Conservation (phyloP, 192 early-diverging fungal species). For the Backusella tuberculispora region DNA sequence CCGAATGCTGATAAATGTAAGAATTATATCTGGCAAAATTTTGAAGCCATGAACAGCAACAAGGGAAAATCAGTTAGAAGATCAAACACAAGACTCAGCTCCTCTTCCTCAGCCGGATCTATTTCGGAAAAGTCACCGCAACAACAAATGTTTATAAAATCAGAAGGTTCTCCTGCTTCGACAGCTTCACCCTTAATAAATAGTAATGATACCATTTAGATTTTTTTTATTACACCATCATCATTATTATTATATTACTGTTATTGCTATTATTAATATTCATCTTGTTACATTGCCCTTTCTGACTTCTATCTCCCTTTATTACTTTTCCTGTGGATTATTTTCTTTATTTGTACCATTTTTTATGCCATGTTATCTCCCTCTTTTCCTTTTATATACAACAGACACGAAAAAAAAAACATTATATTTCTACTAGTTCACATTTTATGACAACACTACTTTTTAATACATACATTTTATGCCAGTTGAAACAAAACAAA, state of each 20-base stretch:
- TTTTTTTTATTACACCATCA: background rate
- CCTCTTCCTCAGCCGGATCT: constrained; percentile 21
- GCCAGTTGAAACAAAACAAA: background rate
- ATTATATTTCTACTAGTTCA: background rate
- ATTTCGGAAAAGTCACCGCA: constrained; percentile 18
- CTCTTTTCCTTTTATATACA: background rate
- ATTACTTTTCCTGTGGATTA: background rate
- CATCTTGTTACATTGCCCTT: background rate
- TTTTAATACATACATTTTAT: constrained; percentile 5
- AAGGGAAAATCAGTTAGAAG: constrained; percentile 19
- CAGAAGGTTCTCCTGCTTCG: background rate
- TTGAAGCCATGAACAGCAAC: constrained; percentile 47
- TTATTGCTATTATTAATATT: background rate
- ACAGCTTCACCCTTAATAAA: background rate
- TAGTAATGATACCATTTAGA: constrained; percentile 7
- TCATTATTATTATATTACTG: background rate
- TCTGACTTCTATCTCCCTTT: background rate
- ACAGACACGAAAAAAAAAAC: background rate
- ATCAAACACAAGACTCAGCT: constrained; percentile 18
- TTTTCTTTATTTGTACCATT: background rate
- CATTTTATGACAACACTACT: background rate
- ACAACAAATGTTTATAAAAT: background rate
- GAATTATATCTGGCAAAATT: constrained; percentile 73
- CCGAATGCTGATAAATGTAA: constrained; percentile 77
- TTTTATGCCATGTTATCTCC: background rate